Evolutionary conservation across 106 monocot species (phyloP), one percentile per base, ranked within the genome.

Genomic region (Allium sativum): DNA sequence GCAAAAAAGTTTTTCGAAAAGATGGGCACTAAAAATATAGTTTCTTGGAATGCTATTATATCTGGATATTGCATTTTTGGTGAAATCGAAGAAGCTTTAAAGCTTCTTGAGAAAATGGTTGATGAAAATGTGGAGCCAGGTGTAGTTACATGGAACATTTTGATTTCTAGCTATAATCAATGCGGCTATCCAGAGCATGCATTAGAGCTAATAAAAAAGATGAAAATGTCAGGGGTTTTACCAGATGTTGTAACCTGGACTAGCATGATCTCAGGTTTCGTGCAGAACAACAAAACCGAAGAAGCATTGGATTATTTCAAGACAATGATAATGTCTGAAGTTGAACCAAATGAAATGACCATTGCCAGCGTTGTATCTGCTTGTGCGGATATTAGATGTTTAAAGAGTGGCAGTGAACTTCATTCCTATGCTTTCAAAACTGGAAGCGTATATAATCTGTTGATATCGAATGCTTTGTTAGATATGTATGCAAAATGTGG

Each of bases 181-280:
- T 69, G 48, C 0, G 86, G 84, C 4, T 62, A 76, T 56, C 59
- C 77, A 1, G 73, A 71, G 48, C 48, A 46, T n/a, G 95, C 90
- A 16, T 70, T 77, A 70, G 75, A 81, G 44, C 44, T 87, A 65
- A 79, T 90, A 79, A 72, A 77, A 65, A 42, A 77, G 75, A 95
- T 95, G 95, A 70, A 71, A 65, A 52, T 42, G 0, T 64, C 66
- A 47, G 77, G 87, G 40, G 54, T 82, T 54, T 45, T 15, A 8
- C 86, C 84, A 0, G 90, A 95, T 78, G 90, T 95, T 10, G 79
- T 86, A 42, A 84, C 95, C 12, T 95, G 90, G 86, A 95, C 95
- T 22, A 79, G 81, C 70, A 71, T 90, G 74, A 77, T 95, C 40
- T 95, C 95, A 9, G 95, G 95, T 9, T 73, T 90, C 52, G 55